Evolutionary conservation across 1,284 basidiomycete species (phyloP), one percentile per base, ranked within the genome.

Genomic region (Agroathelia rolfsii): DNA sequence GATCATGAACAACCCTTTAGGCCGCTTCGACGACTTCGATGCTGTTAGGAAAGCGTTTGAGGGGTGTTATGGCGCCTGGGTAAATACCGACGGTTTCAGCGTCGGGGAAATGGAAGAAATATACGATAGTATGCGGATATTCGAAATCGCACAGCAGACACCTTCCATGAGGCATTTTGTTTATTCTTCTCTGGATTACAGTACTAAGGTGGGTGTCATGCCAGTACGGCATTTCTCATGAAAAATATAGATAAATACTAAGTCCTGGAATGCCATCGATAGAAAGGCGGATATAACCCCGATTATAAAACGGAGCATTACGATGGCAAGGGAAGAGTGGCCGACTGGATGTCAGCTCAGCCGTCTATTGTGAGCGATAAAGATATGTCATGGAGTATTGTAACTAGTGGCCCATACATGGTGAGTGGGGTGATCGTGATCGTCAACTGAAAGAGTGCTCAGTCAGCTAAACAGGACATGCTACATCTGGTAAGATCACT

Each of bases 71-170:
- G 66, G 66, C 16, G 58, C 54, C 5, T 68, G 53, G 50, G 53
- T 66, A 30, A 68, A 69, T 40, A 61, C 59, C 5, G 64, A 67
- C 36, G 61, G 61, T 4, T 66, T 65, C 42, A 64, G 60, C 3
- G 52, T 66, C 6, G 64, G 66, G 7, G 60, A 64, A 45, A 47
- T 58, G 41, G 54, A 48, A 28, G 65, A 67, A 43, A 59, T 62
- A 1, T 64, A 56, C 29, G 43, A 51, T 9, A 63, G 61, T 0
- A 56, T 67, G 37, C 52, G 62, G 28, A 61, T 69, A 8, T 71
- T 63, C 40, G 66, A 72, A 41, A 45, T 59, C 13, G 64, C 68
- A 4, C 61, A 64, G 40, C 53, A 61, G 26, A 49, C 42, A 2
- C 44, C 47, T 6, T 45, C 55, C 19, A 45, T 67, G 27, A 48